Evolutionary conservation across 371 early-diverging fungal genomes (phyloP).

Genomic region (Furculomyces boomerangus): DNA sequence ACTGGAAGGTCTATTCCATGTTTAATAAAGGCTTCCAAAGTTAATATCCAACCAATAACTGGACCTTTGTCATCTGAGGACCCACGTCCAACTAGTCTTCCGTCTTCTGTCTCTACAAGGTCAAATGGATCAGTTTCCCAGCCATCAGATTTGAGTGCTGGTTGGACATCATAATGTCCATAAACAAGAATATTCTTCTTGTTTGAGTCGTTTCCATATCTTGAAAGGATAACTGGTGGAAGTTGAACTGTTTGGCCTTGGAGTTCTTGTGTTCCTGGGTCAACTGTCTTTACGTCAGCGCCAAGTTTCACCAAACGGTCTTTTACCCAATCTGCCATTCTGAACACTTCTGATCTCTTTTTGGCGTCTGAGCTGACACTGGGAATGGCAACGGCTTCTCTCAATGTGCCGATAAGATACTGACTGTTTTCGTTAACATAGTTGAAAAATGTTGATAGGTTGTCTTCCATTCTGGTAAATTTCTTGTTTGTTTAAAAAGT

Average conservation of each 20-base stretch:
- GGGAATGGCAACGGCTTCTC: conserved; percentile 82
- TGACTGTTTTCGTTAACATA: conserved; percentile 64
- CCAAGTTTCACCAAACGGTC: conserved; percentile 57
- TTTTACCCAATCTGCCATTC: conserved; percentile 78
- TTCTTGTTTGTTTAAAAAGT: too few relatives aligned
- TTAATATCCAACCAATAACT: conserved; percentile 83
- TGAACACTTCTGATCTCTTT: conserved; percentile 63
- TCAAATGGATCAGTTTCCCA: conserved; percentile 85
- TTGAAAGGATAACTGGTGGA: conserved; percentile 81
- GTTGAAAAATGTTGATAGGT: conserved; percentile 31
- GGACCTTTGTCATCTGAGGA: conserved; percentile 92
- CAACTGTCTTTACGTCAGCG: conserved; percentile 33
- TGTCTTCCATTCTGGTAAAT: neutral
- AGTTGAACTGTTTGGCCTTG: conserved; percentile 56
- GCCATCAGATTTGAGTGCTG: conserved; percentile 81
- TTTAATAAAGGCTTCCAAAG: conserved; percentile 77
- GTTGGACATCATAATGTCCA: conserved; percentile 90
- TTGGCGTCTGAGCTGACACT: conserved; percentile 66
- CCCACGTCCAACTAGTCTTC: conserved; percentile 80
- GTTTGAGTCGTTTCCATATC: conserved; percentile 65
- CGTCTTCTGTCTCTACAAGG: conserved; percentile 62
- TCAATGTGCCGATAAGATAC: conserved; percentile 61
- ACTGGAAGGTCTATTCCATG: conserved; percentile 79
- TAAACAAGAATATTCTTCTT: conserved; percentile 92
- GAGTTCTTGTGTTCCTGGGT: conserved; percentile 67